These are phyloP conservation scores for Aphanoascus verrucosus DNA, from an alignment of 2,329 filamentous ascomycete species.

Conservation along the genomic window DNA sequence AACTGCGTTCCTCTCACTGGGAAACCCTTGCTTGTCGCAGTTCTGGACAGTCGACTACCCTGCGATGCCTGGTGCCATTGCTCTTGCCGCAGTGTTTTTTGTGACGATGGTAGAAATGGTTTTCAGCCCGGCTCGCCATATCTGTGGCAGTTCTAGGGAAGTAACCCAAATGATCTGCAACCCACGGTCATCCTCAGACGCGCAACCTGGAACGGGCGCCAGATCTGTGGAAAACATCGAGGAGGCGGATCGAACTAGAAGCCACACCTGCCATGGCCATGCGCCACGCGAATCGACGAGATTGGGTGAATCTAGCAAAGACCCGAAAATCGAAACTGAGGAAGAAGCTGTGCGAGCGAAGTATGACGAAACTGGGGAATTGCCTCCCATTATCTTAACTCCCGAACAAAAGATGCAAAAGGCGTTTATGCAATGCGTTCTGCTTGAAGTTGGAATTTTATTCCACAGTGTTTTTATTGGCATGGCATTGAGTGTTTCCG, in stretches of 20 bases:
- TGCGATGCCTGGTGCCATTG: constrained; percentile 41
- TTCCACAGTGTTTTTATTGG: constrained; percentile 56
- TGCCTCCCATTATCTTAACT: constrained; percentile 15
- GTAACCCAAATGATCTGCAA: constrained; percentile 9
- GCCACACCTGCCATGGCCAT: constrained; percentile 15
- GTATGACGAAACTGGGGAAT: neutral
- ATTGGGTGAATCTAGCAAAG: constrained; percentile 20
- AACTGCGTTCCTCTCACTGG: constrained; percentile 56
- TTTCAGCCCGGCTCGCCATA: constrained; percentile 33
- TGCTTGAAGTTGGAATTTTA: constrained; percentile 66
- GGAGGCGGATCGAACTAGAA: constrained; percentile 2
- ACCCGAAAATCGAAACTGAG: constrained; percentile 18
- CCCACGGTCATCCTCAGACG: neutral
- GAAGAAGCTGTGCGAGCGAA: neutral
- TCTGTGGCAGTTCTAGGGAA: constrained; percentile 17
- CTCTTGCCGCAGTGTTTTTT: constrained; percentile 36
- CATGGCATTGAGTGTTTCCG: constrained; percentile 29
- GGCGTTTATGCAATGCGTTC: constrained; percentile 60
- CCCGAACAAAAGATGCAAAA: constrained; percentile 44
- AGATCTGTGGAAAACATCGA: neutral
- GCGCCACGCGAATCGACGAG: constrained; percentile 21
- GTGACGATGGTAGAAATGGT: constrained; percentile 48
- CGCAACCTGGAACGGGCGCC: neutral
- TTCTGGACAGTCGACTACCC: constrained; percentile 40
- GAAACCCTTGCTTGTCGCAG: constrained; percentile 48